Conservation (phyloP, 805 yeast species). For the Kluyveromyces lactis region DNA sequence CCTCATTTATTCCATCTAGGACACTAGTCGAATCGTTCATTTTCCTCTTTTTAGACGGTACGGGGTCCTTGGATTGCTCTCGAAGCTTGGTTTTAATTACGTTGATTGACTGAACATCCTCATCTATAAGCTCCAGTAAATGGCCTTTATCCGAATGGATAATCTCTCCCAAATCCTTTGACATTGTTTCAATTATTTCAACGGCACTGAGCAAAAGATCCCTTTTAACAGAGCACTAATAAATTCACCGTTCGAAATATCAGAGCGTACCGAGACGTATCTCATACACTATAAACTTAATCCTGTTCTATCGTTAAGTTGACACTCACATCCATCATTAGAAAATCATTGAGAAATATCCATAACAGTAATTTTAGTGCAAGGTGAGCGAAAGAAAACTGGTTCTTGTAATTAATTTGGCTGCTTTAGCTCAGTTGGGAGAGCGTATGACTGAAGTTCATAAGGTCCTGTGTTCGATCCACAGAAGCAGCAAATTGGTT, state of each 20-base stretch:
- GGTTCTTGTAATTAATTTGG: conserved; percentile 7
- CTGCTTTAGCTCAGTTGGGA: conserved; percentile 39
- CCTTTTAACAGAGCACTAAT: not conserved
- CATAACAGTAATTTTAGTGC: too few species aligned
- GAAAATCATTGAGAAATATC: too few species aligned
- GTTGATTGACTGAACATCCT: conserved; percentile 36
- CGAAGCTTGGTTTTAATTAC: conserved; percentile 27
- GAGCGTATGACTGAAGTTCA: conserved; percentile 42
- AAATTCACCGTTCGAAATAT: too few species aligned
- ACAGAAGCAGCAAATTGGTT: conserved; percentile 49
- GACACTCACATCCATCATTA: too few species aligned
- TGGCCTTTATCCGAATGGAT: conserved; percentile 20
- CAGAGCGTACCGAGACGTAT: too few species aligned
- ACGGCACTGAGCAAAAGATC: not conserved
- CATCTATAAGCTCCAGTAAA: conserved; percentile 34
- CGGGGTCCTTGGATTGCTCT: not conserved
- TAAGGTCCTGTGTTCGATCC: conserved; percentile 89
- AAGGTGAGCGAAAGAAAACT: too few species aligned
- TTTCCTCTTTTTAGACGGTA: conserved; percentile 3
- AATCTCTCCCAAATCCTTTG: conserved; percentile 2
- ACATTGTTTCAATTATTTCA: not conserved
- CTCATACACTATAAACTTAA: too few species aligned
- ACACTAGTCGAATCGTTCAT: conserved; percentile 8
- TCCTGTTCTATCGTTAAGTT: too few species aligned
- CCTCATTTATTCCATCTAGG: conserved; percentile 25